Base-by-base conservation (phyloP, 257 asterid species). In the Scutellaria galericulata region DNA sequence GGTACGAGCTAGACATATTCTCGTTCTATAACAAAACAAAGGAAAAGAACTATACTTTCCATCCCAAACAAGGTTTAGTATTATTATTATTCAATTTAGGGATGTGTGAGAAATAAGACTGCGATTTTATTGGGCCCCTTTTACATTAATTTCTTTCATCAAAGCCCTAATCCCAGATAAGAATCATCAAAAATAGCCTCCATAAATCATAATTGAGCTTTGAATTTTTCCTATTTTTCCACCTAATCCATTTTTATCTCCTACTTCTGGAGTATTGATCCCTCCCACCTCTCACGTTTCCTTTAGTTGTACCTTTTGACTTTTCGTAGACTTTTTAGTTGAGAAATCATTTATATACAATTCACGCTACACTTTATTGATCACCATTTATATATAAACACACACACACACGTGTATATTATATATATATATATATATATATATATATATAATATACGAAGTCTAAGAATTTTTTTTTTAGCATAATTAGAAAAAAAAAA, bases 291-390 rank as follows among this genome's bases (percentile, higher is more conserved):
- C 66, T 73, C 50, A 50, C 15, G 57, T 63, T 64, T 65, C 1
- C 66, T 60, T 35, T 15, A 46, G 56, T 74, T 81, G 80, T 77
- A 77, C 82, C 8, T 44, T 5, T 41, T 31, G 72, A 59, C 77
- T 70, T 72, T 42, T 5, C 54, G 9, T 20, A 1, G 62, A 47
- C 64, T 11, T 55, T 53, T 42, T 53, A 61, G 14, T 14, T 10
- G 58, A 1, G 74, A 68, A 68, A 72, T 45, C 67, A n/a, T 52
- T 18, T 0, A 31, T 31, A 31, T 31, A 31, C 5, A 31, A 31
- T 2, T 3, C 37, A 31, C 37, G 5, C 37, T 27, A 27, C 35
- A 1, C 3, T 27, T 27, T 27, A 27, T 27, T 27, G 3, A 27
- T 27, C 35, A 27, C 35, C 2, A 27, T 1, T 27, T 27, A 27